phyloP scores from a whole-genome alignment of 768 basidiomycete species.

The Tremella mesenterica region DNA sequence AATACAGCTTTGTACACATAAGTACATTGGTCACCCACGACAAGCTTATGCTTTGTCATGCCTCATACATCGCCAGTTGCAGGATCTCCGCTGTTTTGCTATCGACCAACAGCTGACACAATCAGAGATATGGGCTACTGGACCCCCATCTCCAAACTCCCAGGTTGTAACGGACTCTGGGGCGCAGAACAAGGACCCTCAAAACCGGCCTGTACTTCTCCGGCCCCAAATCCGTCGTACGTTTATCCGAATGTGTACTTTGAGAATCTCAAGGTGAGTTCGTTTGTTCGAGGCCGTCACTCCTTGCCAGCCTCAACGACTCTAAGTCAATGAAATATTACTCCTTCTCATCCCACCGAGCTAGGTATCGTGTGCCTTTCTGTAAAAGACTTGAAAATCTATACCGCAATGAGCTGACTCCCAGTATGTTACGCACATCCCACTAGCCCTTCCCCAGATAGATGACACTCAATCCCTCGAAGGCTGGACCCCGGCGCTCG shows the following conservation, averaged over 20 bases:
- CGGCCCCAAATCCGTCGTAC: slow-evolving; percentile 6
- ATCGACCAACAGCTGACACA: slow-evolving; percentile 3
- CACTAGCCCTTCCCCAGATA: not conserved
- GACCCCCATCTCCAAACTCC: slow-evolving; percentile 21
- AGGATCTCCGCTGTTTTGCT: not conserved
- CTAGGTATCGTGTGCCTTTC: too few species aligned
- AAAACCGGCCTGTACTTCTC: slow-evolving; percentile 19
- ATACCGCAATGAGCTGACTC: too few species aligned
- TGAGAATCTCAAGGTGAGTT: slow-evolving; percentile 25
- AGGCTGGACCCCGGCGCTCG: not conserved
- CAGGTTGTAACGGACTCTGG: slow-evolving; percentile 39
- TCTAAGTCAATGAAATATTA: too few species aligned
- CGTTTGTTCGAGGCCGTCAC: too few species aligned
- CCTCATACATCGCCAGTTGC: too few species aligned
- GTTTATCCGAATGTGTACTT: slow-evolving; percentile 25
- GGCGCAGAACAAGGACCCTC: slow-evolving; percentile 2
- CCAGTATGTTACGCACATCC: not conserved
- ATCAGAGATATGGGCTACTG: slow-evolving; percentile 30
- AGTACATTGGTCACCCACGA: too few species aligned
- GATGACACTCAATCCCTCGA: not conserved
- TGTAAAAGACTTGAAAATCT: too few species aligned
- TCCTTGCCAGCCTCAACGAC: too few species aligned
- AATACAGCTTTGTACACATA: too few species aligned
- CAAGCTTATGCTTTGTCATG: too few species aligned
- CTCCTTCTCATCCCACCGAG: too few species aligned